Percentiles rank a stretch among this genome's conserved stretches.
phyloP scores from a whole-genome alignment of 331 rosid genomes.

The Quercus tomentella region DNA sequence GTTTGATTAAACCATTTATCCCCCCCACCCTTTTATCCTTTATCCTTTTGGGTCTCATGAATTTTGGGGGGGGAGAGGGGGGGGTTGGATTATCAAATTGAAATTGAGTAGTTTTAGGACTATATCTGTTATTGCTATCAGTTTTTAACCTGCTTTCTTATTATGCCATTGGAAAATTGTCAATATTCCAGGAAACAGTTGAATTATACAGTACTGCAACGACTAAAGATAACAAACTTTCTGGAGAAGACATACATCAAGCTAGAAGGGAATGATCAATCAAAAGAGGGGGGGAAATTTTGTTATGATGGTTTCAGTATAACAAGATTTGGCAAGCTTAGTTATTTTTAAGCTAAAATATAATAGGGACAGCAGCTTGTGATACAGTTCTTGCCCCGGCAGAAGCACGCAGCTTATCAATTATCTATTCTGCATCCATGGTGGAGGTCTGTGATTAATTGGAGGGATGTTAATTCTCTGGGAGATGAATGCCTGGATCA shows the following conservation, averaged over 20 bases:
- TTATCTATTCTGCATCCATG: not conserved
- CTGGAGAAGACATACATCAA: conserved; percentile 38
- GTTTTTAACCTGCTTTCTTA: not conserved
- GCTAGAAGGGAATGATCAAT: conserved; percentile 39
- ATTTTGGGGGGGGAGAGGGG: not conserved
- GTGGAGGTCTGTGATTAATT: not conserved
- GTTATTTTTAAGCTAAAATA: conserved; percentile 9
- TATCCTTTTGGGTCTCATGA: not conserved
- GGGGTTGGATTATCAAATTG: too few relatives aligned
- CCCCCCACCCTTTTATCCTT: too few relatives aligned
- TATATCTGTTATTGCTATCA: not conserved
- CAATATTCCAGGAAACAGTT: conserved; percentile 50
- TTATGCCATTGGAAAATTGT: conserved; percentile 8
- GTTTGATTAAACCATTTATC: not conserved
- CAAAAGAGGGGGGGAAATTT: conserved; percentile 4
- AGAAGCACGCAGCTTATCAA: not conserved
- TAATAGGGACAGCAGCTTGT: not conserved
- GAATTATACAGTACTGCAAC: conserved; percentile 36
- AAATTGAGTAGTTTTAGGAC: too few relatives aligned
- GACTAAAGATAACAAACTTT: conserved; percentile 25
- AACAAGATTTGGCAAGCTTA: conserved; percentile 1
- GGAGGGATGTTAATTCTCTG: not conserved
- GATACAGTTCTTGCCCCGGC: not conserved
- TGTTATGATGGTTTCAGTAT: not conserved
- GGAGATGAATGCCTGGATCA: not conserved